Evolutionary conservation across 208 protist genomes (phyloP), one percentile per base, ranked within the genome.

Genomic region (Crithidia expoeki): DNA sequence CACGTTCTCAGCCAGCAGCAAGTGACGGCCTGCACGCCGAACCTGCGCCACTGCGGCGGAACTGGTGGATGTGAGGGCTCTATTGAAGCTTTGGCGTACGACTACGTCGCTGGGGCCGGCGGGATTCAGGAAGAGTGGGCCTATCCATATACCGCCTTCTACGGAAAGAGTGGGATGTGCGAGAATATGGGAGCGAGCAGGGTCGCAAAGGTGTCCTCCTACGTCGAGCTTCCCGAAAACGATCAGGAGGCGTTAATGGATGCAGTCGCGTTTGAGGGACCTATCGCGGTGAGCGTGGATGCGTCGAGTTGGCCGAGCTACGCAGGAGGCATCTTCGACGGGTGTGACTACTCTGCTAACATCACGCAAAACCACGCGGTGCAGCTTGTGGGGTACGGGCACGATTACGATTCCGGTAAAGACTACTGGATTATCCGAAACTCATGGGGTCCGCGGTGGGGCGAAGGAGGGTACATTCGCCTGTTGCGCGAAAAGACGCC

Each of bases 371-470:
- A 97, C 66, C 94, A 97, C 68, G 94, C 85, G 23, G 93, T 97
- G 30, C 80, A 92, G 44, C 77, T 96, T 3, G 85, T 96, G 11
- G 93, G 93, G n/a, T 96, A 95, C 62, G 88, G 93, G 12, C 79
- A 76, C 17, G 82, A 92, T 32, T 51, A 80, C 27, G 60, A 74
- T 55, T 56, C 58, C 19, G 51, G 72, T 0, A 76, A 69, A 62
- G 79, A 90, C 58, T 97, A 97, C 79, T 98, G 92, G 91, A 88
- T 97, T 40, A 83, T 98, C 32, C 91, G 93, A 52, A 97, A 97
- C 72, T 94, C 86, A 2, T 97, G 92, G 89, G 88, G 87, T 9
- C 64, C 72, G 12, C 30, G 56, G 1, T 97, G 90, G 84, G 94
- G 92, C 30, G 82, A 94, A 40, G 69, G 81, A 3, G 94, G 94